A percentile compares a stretch with the other conserved stretches of the same genome.
Evolutionary conservation across 345 rosid species (phyloP).

Genomic region (Euphorbia lathyris): DNA sequence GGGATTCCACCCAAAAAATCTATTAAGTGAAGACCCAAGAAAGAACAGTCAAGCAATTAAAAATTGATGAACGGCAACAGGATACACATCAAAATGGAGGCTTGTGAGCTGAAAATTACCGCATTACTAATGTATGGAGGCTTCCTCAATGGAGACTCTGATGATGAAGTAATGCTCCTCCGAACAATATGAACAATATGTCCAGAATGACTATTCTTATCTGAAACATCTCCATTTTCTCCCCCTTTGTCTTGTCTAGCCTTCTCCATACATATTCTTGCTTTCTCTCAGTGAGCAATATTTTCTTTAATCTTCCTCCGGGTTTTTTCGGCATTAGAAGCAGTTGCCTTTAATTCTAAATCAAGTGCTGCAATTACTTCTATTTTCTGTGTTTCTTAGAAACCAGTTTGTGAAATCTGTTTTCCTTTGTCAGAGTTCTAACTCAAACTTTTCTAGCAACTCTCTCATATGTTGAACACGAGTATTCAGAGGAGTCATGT

Average conservation of each 20-base stretch:
- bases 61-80: too few species aligned
- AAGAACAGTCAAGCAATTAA: background rate
- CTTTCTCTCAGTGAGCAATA: background rate
- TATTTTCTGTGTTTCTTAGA: background rate
- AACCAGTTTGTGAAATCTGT: background rate
- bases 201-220: slow-evolving; percentile 49
- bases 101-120: too few species aligned
- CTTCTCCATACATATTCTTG: background rate
- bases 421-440: background rate
- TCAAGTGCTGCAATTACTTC: background rate
- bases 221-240: slow-evolving; percentile 59
- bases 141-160: slow-evolving; percentile 78
- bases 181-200: slow-evolving; percentile 52
- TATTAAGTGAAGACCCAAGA: too few species aligned
- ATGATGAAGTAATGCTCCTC: slow-evolving; percentile 77
- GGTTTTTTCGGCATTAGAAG: background rate
- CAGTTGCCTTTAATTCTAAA: background rate
- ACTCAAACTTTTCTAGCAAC: background rate
- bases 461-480: background rate
- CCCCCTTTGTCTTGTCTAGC: slow-evolving; percentile 31
- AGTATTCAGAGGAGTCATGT: background rate
- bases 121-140: slow-evolving; percentile 46
- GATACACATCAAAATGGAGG: too few species aligned
- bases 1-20: background rate
- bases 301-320: background rate